Conservation (phyloP, 2,329 filamentous ascomycete genomes). For the Hawksworthiomyces lignivorus region DNA sequence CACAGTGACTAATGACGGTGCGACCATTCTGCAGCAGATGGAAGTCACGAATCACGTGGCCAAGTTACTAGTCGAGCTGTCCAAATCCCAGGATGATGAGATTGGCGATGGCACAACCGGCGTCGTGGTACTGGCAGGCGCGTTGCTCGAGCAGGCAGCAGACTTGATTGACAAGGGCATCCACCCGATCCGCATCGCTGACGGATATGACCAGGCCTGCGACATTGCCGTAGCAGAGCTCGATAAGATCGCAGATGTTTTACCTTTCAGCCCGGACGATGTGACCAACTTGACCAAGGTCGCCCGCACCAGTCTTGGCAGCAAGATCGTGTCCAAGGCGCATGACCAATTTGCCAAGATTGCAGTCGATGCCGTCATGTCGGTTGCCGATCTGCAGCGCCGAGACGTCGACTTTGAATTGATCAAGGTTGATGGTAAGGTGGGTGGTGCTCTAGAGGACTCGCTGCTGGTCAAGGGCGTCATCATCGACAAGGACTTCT, state of each 20-base stretch:
- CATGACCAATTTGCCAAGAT: constrained; percentile 98
- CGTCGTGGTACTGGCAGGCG: constrained; percentile 91
- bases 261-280: constrained; percentile 73
- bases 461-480: constrained; percentile 93
- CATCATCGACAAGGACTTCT: constrained; percentile 99
- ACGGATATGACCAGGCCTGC: constrained; percentile 95
- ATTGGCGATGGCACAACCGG: constrained; percentile 98
- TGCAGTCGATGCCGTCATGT: constrained; percentile 92
- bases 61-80: constrained; percentile 92
- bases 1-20: constrained; percentile 97
- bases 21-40: constrained; percentile 96
- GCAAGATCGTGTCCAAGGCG: constrained; percentile 98
- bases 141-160: constrained; percentile 89
- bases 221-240: constrained; percentile 92
- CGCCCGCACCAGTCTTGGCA: constrained; percentile 89
- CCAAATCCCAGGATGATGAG: constrained; percentile 97
- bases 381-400: constrained; percentile 88
- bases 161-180: constrained; percentile 99
- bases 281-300: constrained; percentile 88
- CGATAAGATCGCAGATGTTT: constrained; percentile 85
- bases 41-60: constrained; percentile 98
- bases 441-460: constrained; percentile 88
- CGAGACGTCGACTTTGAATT: constrained; percentile 98
- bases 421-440: constrained; percentile 99
- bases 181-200: constrained; percentile 95